A percentile compares a stretch with the other conserved stretches of the same genome.
These are phyloP conservation scores for Cudoniella acicularis DNA, from an alignment of 495 filamentous ascomycete genomes.

Conservation along the genomic window DNA sequence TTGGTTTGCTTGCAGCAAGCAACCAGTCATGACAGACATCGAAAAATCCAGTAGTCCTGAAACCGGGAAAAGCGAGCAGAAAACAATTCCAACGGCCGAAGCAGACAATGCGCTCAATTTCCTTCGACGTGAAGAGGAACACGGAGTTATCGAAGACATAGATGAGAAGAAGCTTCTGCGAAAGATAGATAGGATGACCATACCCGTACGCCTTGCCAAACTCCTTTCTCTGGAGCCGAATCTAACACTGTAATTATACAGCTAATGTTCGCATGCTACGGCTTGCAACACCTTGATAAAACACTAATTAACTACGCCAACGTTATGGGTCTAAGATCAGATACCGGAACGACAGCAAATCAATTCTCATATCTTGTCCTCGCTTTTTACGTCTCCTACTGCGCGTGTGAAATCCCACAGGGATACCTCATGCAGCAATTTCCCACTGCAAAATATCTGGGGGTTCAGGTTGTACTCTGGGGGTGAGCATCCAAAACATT, in stretches of 20 bases:
- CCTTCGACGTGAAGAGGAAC: neutral
- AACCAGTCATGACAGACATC: neutral
- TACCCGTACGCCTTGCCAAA: neutral
- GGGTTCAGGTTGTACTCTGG: constrained; percentile 57
- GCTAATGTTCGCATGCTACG: constrained; percentile 56
- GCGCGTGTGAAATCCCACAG: constrained; percentile 27
- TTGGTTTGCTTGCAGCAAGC: too few species aligned
- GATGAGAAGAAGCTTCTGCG: neutral
- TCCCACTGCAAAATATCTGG: constrained; percentile 58
- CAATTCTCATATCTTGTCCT: constrained; percentile 51
- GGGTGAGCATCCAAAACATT: constrained; percentile 38
- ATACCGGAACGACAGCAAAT: constrained; percentile 31
- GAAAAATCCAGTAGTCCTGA: neutral
- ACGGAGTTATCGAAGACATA: neutral
- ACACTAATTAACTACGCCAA: constrained; percentile 59
- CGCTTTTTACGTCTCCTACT: constrained; percentile 61
- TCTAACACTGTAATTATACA: neutral
- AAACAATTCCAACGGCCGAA: neutral
- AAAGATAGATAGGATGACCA: neutral
- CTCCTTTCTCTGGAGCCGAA: too few species aligned
- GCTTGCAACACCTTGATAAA: constrained; percentile 66
- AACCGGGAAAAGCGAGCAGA: neutral
- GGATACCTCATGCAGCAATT: constrained; percentile 53
- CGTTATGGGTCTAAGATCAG: constrained; percentile 56
- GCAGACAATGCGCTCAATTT: neutral